phyloP scores from a whole-genome alignment of 2,329 filamentous ascomycete species.

The Diaporthe humulicola region DNA sequence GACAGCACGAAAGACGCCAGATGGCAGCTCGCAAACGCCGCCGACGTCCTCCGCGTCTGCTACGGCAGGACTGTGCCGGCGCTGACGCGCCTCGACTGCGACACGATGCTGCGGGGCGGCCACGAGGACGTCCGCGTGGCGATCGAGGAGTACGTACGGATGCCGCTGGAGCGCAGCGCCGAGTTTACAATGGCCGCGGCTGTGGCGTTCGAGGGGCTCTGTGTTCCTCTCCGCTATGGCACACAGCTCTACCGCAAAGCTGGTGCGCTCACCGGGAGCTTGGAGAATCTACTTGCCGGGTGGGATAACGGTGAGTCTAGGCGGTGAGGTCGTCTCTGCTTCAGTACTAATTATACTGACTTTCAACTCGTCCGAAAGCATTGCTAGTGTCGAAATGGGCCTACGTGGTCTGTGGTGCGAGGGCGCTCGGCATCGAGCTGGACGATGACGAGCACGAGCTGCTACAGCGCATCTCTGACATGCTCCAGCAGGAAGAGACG shows the following conservation, averaged over 20 bases:
- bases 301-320: slow-evolving; percentile 4
- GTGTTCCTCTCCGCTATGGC: neutral
- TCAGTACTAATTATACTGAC: neutral
- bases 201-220: neutral
- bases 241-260: neutral
- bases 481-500: neutral
- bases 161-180: neutral
- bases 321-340: neutral
- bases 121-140: neutral
- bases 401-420: neutral
- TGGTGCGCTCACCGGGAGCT: neutral
- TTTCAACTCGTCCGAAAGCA: neutral
- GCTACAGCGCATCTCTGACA: neutral
- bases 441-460: neutral
- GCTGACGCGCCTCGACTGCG: slow-evolving; percentile 5
- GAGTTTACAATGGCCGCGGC: neutral
- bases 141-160: neutral
- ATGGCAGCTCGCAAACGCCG: neutral
- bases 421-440: neutral
- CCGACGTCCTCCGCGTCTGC: neutral
- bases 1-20: neutral
- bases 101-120: neutral
- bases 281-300: neutral
- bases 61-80: neutral
- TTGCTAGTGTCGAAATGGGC: neutral